Base-by-base conservation (phyloP, 306 rosid species). In the Corylus heterophylla region DNA sequence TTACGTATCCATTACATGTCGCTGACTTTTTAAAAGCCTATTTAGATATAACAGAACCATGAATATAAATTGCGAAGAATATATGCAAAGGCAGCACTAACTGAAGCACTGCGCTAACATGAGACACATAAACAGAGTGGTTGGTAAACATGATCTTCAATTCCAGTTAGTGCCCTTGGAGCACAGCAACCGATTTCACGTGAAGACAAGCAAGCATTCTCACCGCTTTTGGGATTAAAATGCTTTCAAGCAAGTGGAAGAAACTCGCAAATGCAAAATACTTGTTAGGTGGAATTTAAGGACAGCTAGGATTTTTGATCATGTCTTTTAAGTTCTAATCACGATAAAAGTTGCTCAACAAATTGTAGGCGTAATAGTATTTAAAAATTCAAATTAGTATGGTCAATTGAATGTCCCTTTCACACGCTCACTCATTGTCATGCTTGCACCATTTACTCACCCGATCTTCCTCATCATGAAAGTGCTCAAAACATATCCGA, bases 221-320 rank as follows among this genome's bases (percentile, higher is more conserved):
- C 88, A 85, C 74, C 89, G 95, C 81, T 85, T 74, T 82, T 82
- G 83, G 80, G 85, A 80, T 89, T 90, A 78, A 90, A 90, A 76
- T 80, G 88, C 86, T 85, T 87, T 74, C 82, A 86, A 47, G 91
- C 92, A 82, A 88, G 89, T 5, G 95, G 95, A 76, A 90, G 89
- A 84, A 31, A 31, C 35, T 2, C 1, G 35, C 35, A 31, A 31
- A 31, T 31, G 2, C 35, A 31, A 31, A 31, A 31, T 31, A 31
- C 35, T 31, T 31, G 35, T 31, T 31, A 1, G 35, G 35, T 31
- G 35, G 35, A 2, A 1, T 31, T 31, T 31, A 31, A 31, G 35
- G 35, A 31, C 35, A 31, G 35, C 35, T 31, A 31, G 35, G 35
- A 31, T 31, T 31, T 31, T 31, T 31, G 2, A 31, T 31, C 35